Evolutionary conservation across 1,139 yeast species (phyloP), one percentile per base, ranked within the genome.

Genomic region (Torulaspora globosa): DNA sequence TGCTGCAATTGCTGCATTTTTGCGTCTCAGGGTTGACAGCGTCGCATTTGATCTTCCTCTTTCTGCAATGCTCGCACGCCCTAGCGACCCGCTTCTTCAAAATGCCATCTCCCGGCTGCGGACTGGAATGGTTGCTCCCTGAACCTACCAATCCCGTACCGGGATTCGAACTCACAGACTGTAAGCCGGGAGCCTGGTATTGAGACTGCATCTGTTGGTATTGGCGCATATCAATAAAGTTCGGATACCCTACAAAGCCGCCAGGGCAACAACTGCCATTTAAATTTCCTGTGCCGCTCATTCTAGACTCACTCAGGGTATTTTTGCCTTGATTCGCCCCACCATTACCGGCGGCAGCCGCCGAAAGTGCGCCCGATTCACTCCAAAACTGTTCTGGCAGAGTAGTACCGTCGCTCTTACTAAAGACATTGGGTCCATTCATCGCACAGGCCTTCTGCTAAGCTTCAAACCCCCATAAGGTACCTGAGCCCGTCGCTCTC

Each of bases 31-130:
- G 51, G 41, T 58, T 50, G 7, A 60, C 38, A 8, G 62, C 59
- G 36, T 60, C 65, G 52, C 70, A 67, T 48, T 65, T 65, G 36
- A 66, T 60, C 47, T 67, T 67, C 32, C 69, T 57, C 38, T 54
- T 63, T 42, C 70, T 59, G 50, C 70, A 67, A 44, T 62, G 63
- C 37, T 65, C 63, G 51, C 71, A 67, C 9, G 71, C 71, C 41
- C 57, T 57, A 14, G 65, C 48, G 12, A 62, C 67, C 39, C 71
- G 56, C 44, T 51, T 57, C 38, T 57, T 39, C 16, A 14, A 31
- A 26, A n/a, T 11, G 3, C 34, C 23, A 5, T 18, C 21, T 4
- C 34, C 12, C 16, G 33, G 26, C 16, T 37, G 38, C 5, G 47
- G 47, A 19, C 47, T 44, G 10, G 47, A 18, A 11, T 41, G 44